Percentiles rank a stretch among this genome's conserved stretches.
Evolutionary conservation across 768 basidiomycete species (phyloP).

Genomic region (Naematelia encephala): DNA sequence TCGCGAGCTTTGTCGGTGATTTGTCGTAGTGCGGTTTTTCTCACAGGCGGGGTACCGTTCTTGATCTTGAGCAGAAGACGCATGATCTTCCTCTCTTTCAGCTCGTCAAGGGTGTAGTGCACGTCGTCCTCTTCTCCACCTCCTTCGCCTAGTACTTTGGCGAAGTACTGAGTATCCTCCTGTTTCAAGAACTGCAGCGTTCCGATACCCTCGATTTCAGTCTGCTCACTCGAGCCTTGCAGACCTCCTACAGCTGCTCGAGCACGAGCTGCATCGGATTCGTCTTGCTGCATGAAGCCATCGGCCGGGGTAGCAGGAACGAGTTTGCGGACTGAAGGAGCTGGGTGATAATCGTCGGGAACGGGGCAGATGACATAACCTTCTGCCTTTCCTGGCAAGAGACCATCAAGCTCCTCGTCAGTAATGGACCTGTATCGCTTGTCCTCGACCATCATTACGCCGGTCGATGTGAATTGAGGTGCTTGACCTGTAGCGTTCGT

Average conservation of each 20-base stretch:
- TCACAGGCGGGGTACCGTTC: constrained; percentile 96
- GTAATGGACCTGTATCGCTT: constrained; percentile 93
- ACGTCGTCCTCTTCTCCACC: constrained; percentile 79
- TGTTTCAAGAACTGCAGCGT: constrained; percentile 96
- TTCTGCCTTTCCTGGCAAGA: constrained; percentile 66
- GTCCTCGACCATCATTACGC: constrained; percentile 60
- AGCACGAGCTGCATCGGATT: constrained; percentile 77
- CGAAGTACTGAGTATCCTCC: constrained; percentile 96
- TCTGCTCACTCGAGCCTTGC: constrained; percentile 74
- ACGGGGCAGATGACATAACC: constrained; percentile 92
- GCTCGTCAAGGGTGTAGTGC: constrained; percentile 86
- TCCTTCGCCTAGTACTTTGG: constrained; percentile 66
- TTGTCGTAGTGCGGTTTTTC: constrained; percentile 94
- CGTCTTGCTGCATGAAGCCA: constrained; percentile 95
- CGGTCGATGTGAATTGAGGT: constrained; percentile 31
- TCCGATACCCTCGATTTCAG: constrained; percentile 96
- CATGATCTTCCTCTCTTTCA: constrained; percentile 99
- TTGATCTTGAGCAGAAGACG: constrained; percentile 96
- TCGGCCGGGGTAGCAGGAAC: constrained; percentile 58
- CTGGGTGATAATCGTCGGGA: constrained; percentile 86
- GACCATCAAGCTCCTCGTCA: constrained; percentile 89
- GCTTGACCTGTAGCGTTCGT: constrained; percentile 54
- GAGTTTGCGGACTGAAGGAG: constrained; percentile 60
- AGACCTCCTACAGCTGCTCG: constrained; percentile 86
- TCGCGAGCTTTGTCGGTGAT: constrained; percentile 99